Base-by-base conservation (phyloP, 169 alveolate species). In the Haemoproteus tartakovskyi region DNA sequence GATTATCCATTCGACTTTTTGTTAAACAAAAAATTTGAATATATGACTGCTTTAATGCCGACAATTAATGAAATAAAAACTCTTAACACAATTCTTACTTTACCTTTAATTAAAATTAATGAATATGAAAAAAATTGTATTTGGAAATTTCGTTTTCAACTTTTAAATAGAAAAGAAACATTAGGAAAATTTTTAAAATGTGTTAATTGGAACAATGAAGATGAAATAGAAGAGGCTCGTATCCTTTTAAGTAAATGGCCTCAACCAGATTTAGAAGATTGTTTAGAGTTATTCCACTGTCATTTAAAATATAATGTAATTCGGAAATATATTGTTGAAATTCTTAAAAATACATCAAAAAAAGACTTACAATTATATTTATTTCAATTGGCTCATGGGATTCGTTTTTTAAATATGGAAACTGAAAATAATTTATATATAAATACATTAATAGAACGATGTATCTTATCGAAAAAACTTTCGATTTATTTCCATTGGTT, bases 271-370 rank as follows among this genome's bases (percentile, higher is more conserved):
- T 36, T 79, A 8, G 85, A 45, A 19, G 61, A 80, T 19, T 50
- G 87, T 30, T 40, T 87, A 52, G 92, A 87, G 36, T 37, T 87
- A n/a, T 27, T 87, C 4, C 60, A 88, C 14, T 22, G 43, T n/a
- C 70, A 87, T 37, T 41, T 87, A 33, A 67, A 52, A n/a, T 26
- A 46, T 12, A 8, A 12, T 24, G 60, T 33, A 3, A 54, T 67
- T 43, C 51, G 56, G 37, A 67, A 67, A 29, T 67, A 67, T 54
- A 45, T 67, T 43, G 56, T 67, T 14, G 37, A 67, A 16, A 67
- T 67, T 14, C 51, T 67, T 45, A 57, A 21, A 1, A 47, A 67
- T 22, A 47, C 74, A 18, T 54, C 51, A 54, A 67, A 67, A 29
- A 70, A 67, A 12, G 54, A 67, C 21, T 9, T 67, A 3, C 51